Percentiles rank a stretch among this genome's conserved stretches.
Conservation (phyloP, 148 eudicot species). For the Dysphania ambrosioides region DNA sequence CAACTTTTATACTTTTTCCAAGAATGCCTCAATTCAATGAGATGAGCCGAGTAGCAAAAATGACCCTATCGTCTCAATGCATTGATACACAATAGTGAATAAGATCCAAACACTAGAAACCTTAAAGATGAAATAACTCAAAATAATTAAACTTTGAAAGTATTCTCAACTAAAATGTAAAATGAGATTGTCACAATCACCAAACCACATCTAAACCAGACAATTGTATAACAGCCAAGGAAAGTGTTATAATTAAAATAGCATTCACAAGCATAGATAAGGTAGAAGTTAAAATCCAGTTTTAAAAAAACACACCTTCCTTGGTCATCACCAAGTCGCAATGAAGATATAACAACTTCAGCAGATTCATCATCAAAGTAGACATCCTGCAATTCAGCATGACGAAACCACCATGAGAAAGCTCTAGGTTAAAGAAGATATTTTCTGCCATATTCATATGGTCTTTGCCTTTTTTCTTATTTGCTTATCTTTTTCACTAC, state of each 20-base stretch:
- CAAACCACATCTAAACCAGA: not conserved
- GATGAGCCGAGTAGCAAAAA: too few species aligned
- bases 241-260: not conserved
- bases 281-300: not conserved
- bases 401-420: conserved; percentile 13
- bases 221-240: not conserved
- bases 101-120: not conserved
- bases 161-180: not conserved
- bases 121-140: not conserved
- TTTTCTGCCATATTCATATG: not conserved
- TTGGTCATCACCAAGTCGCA: conserved; percentile 92
- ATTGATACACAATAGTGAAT: not conserved
- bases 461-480: not conserved
- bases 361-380: conserved; percentile 97
- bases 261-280: too few species aligned
- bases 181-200: not conserved
- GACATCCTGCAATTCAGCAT: conserved; percentile 56
- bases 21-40: too few species aligned
- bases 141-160: not conserved
- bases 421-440: not conserved
- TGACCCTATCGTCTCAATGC: too few species aligned
- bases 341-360: conserved; percentile 93
- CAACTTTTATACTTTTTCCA: too few species aligned
- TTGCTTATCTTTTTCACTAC: not conserved
- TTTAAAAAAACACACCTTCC: conserved; percentile 58